phyloP scores from a whole-genome alignment of 192 early-diverging fungal species.

The Coemansia aciculifera region DNA sequence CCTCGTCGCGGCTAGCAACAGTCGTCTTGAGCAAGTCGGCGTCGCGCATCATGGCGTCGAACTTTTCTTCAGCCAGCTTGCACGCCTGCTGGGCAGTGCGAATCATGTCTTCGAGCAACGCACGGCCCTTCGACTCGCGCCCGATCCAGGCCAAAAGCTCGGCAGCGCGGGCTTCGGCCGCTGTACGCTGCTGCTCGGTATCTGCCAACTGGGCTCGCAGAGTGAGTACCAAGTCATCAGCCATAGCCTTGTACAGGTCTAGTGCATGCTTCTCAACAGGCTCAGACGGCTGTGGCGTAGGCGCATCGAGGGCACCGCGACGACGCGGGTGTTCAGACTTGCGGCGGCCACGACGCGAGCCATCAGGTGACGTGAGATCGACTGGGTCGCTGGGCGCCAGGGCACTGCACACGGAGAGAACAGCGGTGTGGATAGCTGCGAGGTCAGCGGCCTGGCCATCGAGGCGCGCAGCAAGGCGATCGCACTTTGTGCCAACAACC shows the following conservation, averaged over 20 bases:
- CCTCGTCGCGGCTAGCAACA: constrained; percentile 28
- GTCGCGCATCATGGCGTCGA: constrained; percentile 33
- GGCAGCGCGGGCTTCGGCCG: constrained; percentile 43
- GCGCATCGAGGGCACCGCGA: constrained; percentile 23
- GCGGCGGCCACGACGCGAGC: constrained; percentile 31
- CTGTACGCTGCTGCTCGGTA: constrained; percentile 22
- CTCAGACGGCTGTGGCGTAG: constrained; percentile 16
- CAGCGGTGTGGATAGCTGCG: constrained; percentile 28
- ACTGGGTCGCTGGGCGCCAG: constrained; percentile 18
- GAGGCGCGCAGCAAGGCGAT: constrained; percentile 37
- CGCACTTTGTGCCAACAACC: constrained; percentile 45
- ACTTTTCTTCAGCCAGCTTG: constrained; percentile 48
- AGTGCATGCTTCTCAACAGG: constrained; percentile 19
- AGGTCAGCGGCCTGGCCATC: constrained; percentile 42
- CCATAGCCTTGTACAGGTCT: constrained; percentile 31
- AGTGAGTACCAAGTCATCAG: constrained; percentile 34
- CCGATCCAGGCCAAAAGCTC: constrained; percentile 56
- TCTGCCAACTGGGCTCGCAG: constrained; percentile 32
- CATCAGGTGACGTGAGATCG: constrained; percentile 9
- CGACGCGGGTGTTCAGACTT: constrained; percentile 49
- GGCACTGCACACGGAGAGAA: constrained; percentile 32
- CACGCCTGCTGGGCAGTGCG: constrained; percentile 55
- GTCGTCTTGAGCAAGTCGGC: constrained; percentile 14
- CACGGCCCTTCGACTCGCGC: constrained; percentile 56
- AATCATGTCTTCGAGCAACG: constrained; percentile 55